phyloP scores from a whole-genome alignment of 2,329 filamentous ascomycete species.

The Pseudogymnoascus sp. region DNA sequence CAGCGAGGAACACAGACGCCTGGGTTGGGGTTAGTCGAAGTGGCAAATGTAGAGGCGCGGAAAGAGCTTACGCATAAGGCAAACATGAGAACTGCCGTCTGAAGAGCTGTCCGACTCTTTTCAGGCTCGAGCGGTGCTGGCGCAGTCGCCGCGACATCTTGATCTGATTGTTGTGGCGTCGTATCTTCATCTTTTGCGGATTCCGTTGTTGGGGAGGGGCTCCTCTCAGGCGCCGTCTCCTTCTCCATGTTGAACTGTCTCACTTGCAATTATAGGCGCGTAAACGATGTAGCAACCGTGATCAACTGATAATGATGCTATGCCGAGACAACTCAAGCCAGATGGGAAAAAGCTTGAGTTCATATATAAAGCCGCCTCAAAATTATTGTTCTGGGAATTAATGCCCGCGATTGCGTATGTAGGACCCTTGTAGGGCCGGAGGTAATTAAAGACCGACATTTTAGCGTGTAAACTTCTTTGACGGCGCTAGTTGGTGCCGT shows the following conservation, averaged over 20 bases:
- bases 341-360: not conserved
- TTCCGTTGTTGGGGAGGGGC: not conserved
- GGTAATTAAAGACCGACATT: not conserved
- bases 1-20: slow-evolving; percentile 22
- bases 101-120: slow-evolving; percentile 24
- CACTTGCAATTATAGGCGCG: not conserved
- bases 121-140: slow-evolving; percentile 20
- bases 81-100: slow-evolving; percentile 27
- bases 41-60: not conserved
- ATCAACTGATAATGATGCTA: not conserved
- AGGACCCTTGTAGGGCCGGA: not conserved
- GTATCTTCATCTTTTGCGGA: not conserved
- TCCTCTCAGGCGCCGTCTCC: not conserved
- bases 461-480: not conserved
- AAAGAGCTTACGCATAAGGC: slow-evolving; percentile 28
- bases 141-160: not conserved
- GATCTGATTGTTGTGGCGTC: not conserved
- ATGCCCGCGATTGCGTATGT: not conserved
- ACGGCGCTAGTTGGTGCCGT: not conserved
- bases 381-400: not conserved
- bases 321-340: not conserved
- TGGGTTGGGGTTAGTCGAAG: not conserved
- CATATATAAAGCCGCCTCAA: not conserved
- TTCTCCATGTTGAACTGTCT: not conserved
- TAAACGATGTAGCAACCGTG: too few species aligned